These are phyloP conservation scores for Monosporascus sp. DNA, from an alignment of 2,329 filamentous ascomycete genomes.

Conservation along the genomic window DNA sequence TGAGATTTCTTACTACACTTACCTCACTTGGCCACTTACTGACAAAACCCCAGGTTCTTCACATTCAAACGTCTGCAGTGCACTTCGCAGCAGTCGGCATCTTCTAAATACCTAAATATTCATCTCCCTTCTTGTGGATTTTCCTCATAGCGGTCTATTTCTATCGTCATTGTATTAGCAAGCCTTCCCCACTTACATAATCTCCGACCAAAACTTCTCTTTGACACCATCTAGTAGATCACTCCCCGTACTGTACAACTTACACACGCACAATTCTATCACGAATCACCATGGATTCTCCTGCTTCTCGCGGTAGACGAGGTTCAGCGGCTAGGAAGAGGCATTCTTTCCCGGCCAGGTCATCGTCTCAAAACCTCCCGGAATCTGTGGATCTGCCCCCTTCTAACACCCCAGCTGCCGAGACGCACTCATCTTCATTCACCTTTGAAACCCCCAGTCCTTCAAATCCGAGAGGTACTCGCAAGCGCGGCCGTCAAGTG, in stretches of 20 bases:
- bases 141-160: not conserved
- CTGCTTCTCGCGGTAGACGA: constrained; percentile 21
- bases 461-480: constrained; percentile 32
- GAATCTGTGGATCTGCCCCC: constrained; percentile 12
- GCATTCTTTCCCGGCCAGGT: constrained; percentile 15
- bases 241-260: constrained; percentile 10
- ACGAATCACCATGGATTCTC: constrained; percentile 21
- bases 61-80: not conserved
- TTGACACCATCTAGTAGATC: constrained; percentile 6
- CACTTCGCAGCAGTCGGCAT: not conserved
- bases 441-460: constrained; percentile 25
- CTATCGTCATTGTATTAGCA: not conserved
- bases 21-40: not conserved
- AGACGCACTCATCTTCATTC: constrained; percentile 17
- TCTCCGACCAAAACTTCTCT: constrained; percentile 24
- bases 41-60: not conserved
- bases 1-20: not conserved
- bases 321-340: constrained; percentile 21
- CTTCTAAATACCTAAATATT: not conserved
- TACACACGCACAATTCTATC: constrained; percentile 3
- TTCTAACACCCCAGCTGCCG: constrained; percentile 15
- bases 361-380: constrained; percentile 15
- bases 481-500: constrained; percentile 39
- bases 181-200: constrained; percentile 29
- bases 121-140: not conserved